These are phyloP conservation scores for Calonectria hawksworthii DNA, from an alignment of 2,329 filamentous ascomycete species.

Conservation along the genomic window DNA sequence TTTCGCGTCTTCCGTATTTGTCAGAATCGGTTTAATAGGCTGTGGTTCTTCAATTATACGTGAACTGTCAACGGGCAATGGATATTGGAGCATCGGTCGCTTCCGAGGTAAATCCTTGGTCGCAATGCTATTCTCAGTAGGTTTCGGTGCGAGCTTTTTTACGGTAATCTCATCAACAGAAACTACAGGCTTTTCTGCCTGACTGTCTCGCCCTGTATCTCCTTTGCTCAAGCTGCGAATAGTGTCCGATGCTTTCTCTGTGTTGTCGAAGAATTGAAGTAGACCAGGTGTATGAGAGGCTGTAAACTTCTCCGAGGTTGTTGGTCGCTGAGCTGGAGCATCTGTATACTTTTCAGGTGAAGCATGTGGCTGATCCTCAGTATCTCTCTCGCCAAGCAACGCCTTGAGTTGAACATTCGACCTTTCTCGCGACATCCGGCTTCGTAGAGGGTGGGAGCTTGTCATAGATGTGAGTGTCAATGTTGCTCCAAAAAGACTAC, in stretches of 20 bases:
- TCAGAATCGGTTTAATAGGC: background rate
- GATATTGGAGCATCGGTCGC: background rate
- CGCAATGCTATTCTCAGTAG: no score
- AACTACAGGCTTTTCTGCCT: background rate
- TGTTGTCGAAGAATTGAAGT: no score
- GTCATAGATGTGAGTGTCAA: conserved; percentile 48
- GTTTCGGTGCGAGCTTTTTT: no score
- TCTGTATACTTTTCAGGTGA: background rate
- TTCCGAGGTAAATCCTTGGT: background rate
- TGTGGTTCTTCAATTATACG: background rate
- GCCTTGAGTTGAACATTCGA: conserved; percentile 29
- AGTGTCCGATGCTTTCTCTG: background rate
- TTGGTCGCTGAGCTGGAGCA: background rate
- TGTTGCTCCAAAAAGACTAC: conserved; percentile 52
- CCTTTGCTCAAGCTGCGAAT: no score
- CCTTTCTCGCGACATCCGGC: conserved; percentile 37
- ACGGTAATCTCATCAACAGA: background rate
- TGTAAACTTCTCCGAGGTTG: no score
- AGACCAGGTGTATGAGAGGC: background rate
- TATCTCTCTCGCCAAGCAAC: background rate
- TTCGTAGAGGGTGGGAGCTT: conserved; percentile 30
- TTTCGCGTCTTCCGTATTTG: background rate
- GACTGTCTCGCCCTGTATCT: no score
- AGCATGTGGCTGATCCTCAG: background rate
- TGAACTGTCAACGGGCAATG: background rate